Evolutionary conservation across 1,284 basidiomycete species (phyloP).

Genomic region (Marasmius oreades): DNA sequence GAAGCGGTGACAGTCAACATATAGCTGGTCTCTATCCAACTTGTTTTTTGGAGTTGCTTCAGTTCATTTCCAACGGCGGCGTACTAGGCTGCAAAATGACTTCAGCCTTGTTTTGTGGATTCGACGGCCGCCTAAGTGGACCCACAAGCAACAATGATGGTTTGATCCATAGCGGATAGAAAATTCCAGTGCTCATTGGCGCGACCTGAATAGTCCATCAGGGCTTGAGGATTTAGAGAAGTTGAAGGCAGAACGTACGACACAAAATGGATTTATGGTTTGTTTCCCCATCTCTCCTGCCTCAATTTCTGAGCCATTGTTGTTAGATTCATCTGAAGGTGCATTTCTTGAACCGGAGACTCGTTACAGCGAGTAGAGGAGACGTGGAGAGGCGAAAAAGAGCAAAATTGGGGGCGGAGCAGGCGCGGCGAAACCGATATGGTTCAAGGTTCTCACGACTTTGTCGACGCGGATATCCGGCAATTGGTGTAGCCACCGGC

Average conservation of each 20-base stretch:
- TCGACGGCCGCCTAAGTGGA: not conserved
- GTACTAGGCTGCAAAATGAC: slow-evolving; percentile 37
- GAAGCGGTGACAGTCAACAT: slow-evolving; percentile 59
- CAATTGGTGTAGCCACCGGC: no score
- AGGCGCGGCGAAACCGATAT: no score
- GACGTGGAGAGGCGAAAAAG: no score
- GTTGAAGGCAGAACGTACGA: not conserved
- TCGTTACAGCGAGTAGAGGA: not conserved
- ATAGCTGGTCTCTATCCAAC: slow-evolving; percentile 65
- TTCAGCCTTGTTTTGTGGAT: not conserved
- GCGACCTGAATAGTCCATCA: slow-evolving; percentile 36
- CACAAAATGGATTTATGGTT: not conserved
- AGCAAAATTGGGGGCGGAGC: no score
- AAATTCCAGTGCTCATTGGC: slow-evolving; percentile 59
- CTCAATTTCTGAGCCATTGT: not conserved
- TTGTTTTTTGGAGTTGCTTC: slow-evolving; percentile 58
- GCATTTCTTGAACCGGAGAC: not conserved
- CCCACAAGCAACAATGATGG: slow-evolving; percentile 52
- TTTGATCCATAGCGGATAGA: slow-evolving; percentile 54
- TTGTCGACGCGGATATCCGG: no score
- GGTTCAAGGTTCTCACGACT: no score
- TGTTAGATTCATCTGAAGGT: not conserved
- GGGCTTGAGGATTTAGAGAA: not conserved
- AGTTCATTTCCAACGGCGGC: slow-evolving; percentile 61
- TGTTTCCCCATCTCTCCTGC: not conserved